Conservation (phyloP, 148 eudicot genomes). For the Nyssa sinensis region DNA sequence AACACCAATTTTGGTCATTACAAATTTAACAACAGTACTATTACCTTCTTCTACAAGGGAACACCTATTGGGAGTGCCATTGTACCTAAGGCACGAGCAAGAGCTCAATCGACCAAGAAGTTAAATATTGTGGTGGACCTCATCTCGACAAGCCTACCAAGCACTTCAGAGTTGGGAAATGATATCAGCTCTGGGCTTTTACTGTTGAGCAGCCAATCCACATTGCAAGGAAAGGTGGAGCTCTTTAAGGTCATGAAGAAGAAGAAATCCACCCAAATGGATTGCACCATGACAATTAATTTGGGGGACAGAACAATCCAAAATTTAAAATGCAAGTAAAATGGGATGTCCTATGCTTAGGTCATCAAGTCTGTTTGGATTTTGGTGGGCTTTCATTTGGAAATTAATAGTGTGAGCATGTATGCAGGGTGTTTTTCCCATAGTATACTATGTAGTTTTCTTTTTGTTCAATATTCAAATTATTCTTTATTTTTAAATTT, state of each 20-base stretch:
- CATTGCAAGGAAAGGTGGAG: constrained; percentile 17
- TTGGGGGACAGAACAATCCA: too few relatives aligned
- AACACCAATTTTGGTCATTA: constrained; percentile 16
- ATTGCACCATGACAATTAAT: neutral
- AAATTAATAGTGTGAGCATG: too few relatives aligned
- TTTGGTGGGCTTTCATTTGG: too few relatives aligned
- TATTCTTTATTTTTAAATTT: too few relatives aligned
- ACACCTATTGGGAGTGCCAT: neutral
- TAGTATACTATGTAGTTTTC: too few relatives aligned
- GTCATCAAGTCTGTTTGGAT: too few relatives aligned
- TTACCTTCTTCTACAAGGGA: constrained; percentile 16
- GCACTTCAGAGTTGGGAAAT: neutral
- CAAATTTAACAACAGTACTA: neutral
- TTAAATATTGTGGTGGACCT: constrained; percentile 2
- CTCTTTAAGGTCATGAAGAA: constrained; percentile 10
- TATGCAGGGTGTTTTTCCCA: too few relatives aligned
- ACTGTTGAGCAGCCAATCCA: neutral
- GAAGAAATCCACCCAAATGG: constrained; percentile 4
- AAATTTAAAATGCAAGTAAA: neutral
- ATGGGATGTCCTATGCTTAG: too few relatives aligned
- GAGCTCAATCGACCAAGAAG: constrained; percentile 13
- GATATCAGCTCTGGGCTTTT: constrained; percentile 16
- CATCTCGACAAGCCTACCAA: neutral
- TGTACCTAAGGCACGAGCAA: neutral
- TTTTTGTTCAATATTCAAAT: too few relatives aligned